Percentiles rank a stretch among this genome's conserved stretches.
These are phyloP conservation scores for Fusarium tuaranense DNA, from an alignment of 2,329 filamentous ascomycete species.

Conservation along the genomic window DNA sequence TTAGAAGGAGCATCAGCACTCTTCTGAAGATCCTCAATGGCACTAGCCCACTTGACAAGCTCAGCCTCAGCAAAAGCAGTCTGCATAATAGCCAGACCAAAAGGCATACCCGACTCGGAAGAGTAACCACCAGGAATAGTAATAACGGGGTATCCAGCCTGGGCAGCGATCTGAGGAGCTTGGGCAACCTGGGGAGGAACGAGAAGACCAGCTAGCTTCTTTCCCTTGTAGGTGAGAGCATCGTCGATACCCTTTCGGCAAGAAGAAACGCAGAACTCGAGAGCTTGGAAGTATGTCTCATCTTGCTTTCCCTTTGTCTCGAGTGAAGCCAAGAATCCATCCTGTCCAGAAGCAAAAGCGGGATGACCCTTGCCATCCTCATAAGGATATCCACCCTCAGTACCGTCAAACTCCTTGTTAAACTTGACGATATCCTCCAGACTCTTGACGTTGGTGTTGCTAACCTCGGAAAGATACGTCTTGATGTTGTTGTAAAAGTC, in stretches of 20 bases:
- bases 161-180: conserved; percentile 76
- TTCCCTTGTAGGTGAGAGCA: conserved; percentile 64
- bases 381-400: conserved; percentile 73
- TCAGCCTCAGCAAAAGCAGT: conserved; percentile 71
- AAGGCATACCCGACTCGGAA: conserved; percentile 68
- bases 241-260: conserved; percentile 77
- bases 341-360: conserved; percentile 77
- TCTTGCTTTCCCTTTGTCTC: conserved; percentile 70
- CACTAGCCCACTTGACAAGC: conserved; percentile 71
- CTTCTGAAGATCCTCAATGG: conserved; percentile 69
- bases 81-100: conserved; percentile 68
- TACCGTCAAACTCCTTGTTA: conserved; percentile 72
- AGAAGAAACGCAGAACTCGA: conserved; percentile 69
- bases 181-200: conserved; percentile 77
- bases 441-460: conserved; percentile 69
- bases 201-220: conserved; percentile 70
- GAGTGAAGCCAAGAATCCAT: conserved; percentile 74
- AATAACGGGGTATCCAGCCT: conserved; percentile 80
- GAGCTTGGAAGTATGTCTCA: conserved; percentile 74
- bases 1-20: conserved; percentile 56
- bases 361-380: conserved; percentile 60
- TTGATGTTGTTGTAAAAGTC: conserved; percentile 75
- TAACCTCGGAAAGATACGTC: conserved; percentile 70
- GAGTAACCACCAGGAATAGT: conserved; percentile 74
- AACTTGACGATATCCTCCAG: conserved; percentile 75